phyloP scores from a whole-genome alignment of 176 grass and related monocot genomes.

The Lolium perenne region DNA sequence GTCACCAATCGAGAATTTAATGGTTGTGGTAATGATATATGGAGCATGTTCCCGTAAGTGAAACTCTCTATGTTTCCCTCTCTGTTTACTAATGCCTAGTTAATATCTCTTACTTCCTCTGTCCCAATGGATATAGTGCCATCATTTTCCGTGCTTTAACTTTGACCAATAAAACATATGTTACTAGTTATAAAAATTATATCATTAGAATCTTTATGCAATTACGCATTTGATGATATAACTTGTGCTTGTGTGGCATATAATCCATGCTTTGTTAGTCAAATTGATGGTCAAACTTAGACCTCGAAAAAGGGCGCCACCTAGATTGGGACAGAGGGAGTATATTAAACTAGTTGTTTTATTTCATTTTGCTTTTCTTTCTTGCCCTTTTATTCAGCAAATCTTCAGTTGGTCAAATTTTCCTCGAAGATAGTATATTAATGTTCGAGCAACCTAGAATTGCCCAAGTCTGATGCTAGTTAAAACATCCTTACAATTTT shows the following conservation, averaged over 20 bases:
- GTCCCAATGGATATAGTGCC: too few relatives aligned
- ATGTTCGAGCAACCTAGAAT: conserved; percentile 8
- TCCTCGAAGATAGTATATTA: conserved; percentile 16
- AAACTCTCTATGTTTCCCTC: conserved; percentile 7
- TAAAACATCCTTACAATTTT: conserved; percentile 38
- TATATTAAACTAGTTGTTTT: conserved; percentile 14
- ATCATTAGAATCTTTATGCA: too few relatives aligned
- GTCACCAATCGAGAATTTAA: conserved; percentile 94
- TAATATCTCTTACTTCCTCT: neutral
- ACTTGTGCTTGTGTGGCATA: too few relatives aligned
- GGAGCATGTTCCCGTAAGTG: conserved; percentile 90
- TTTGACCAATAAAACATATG: too few relatives aligned
- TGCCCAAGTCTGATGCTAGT: conserved; percentile 40
- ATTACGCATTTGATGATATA: too few relatives aligned
- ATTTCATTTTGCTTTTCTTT: conserved; percentile 13
- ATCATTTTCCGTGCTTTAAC: too few relatives aligned
- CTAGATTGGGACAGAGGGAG: too few relatives aligned
- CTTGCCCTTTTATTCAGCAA: conserved; percentile 20
- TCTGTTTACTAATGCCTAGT: conserved; percentile 7
- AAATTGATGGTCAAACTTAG: too few relatives aligned
- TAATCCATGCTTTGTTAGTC: too few relatives aligned
- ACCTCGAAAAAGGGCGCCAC: too few relatives aligned
- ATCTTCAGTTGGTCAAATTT: conserved; percentile 24
- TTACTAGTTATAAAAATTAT: too few relatives aligned
- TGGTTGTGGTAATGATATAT: conserved; percentile 83